Base-by-base conservation (phyloP, 805 yeast species). In the Candida argentea region DNA sequence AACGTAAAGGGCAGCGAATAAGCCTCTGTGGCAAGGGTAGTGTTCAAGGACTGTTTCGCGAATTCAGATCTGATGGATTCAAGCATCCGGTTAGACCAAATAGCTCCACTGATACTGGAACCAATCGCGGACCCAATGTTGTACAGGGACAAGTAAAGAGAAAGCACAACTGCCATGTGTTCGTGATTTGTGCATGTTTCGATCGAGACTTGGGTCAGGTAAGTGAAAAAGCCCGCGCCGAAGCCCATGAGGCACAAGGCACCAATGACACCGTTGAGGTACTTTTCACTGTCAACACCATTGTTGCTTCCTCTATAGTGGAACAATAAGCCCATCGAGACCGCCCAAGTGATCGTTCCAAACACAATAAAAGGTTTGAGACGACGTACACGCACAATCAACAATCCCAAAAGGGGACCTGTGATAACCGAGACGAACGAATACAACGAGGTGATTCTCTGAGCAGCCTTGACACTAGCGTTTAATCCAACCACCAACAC, bases 181-280 rank as follows among this genome's bases (percentile, higher is more conserved):
- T 71, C 76, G 50, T 76, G 86, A 37, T 58, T 65, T 20, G 72
- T 65, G 32, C 70, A 59, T 0, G 82, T 60, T 44, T 71, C 74
- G 36, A 73, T 65, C 24, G 79, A 65, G 5, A 72, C 73, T 44
- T 73, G 80, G 7, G 74, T 61, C 4, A 79, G 65, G 42, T 74
- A 76, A 10, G 80, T 73, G 59, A 77, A 74, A 49, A 78, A 70
- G 11, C 83, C 83, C 24, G 82, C 82, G 41, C 84, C 86, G 33
- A 80, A 65, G 39, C 87, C 87, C 38, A 76, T 50, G 12, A 79
- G 44, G 44, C 76, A 68, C 38, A 72, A 61, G 5, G 77, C 70
- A 10, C 78, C 86, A 46, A 80, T 71, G 31, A 78, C 60, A 38
- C 85, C 86, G 25, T 60, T 40, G 30, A 46, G 48, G 36, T 42